Conservation (phyloP, 176 grass and related monocot species). For the Carex littledalei region DNA sequence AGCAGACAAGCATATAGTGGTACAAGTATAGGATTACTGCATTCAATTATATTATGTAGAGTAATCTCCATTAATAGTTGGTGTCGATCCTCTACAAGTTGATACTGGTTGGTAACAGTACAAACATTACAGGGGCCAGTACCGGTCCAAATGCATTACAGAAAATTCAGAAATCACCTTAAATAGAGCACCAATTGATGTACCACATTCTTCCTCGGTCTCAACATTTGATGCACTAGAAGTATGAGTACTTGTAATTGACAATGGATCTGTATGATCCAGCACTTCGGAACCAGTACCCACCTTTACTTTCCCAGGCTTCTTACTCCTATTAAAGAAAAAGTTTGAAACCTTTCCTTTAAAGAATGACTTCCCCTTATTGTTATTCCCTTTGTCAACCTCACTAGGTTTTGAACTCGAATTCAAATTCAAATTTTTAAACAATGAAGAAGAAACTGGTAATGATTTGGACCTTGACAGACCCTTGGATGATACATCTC, state of each 20-base stretch:
- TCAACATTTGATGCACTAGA: not conserved
- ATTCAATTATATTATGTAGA: not conserved
- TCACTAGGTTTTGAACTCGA: conserved; percentile 38
- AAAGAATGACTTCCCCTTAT: conserved; percentile 61
- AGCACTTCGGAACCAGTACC: not conserved
- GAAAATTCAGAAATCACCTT: conserved; percentile 7
- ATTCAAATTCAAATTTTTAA: conserved; percentile 37
- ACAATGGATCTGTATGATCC: not conserved
- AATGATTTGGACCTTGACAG: conserved; percentile 79
- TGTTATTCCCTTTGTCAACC: conserved; percentile 24
- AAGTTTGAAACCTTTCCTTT: conserved; percentile 78
- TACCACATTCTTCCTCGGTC: not conserved
- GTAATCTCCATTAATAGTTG: not conserved
- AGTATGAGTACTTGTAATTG: not conserved
- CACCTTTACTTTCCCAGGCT: conserved; percentile 41
- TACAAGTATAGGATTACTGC: not conserved
- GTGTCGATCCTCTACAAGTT: not conserved
- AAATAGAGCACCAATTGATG: conserved; percentile 2
- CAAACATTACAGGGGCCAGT: not conserved
- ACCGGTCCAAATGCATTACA: not conserved
- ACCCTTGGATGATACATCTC: conserved; percentile 30
- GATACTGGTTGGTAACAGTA: not conserved
- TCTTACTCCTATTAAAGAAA: conserved; percentile 78
- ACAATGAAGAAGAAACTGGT: conserved; percentile 59
- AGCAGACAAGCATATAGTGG: not conserved